Evolutionary conservation across 2,329 filamentous ascomycete genomes (phyloP), one percentile per base, ranked within the genome.

Genomic region (Rhexocercosporidium sp.): DNA sequence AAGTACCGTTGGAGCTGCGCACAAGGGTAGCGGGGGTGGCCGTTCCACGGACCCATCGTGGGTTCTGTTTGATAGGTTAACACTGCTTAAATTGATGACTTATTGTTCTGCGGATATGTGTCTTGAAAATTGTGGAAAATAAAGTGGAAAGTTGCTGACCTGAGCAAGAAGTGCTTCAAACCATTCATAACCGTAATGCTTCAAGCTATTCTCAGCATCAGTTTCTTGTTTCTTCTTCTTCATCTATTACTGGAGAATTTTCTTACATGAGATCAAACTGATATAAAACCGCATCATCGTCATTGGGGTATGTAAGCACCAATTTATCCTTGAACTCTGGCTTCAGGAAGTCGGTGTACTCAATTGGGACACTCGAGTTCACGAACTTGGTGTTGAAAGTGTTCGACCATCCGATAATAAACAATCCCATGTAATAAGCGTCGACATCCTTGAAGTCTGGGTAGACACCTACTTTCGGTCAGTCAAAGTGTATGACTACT

Each of bases 231-330:
- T 18, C n/a, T 18, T 14, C 9, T 25, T 18, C n/a, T 18, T 14
- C 9, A 41, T 29, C 18, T 18, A 25, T 18, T 25, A 8, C 7
- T 20, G 9, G 20, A 7, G 11, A 16, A 20, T 4, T 27, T 9
- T 72, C 80, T 78, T 74, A 82, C 81, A 86, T 81, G 1, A 84
- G 75, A 47, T 85, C 78, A 49, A 84, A 85, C 3, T 82, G 81
- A 49, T 79, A 86, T 0, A 85, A 76, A 2, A 87, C 81, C 0
- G 85, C 85, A 63, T 88, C 85, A 49, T 88, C 85, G 47, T 87
- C 86, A 66, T 87, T 86, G 11, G 85, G 86, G 65, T 87, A 87
- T 0, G 84, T 86, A 12, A 87, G 73, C 2, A 82, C 82, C 4
- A 87, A 76, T 74, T 84, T 86, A 67, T 83, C 76, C 75, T 87